Conservation (phyloP, 2,329 filamentous ascomycete species). For the Calonectria honghensis region DNA sequence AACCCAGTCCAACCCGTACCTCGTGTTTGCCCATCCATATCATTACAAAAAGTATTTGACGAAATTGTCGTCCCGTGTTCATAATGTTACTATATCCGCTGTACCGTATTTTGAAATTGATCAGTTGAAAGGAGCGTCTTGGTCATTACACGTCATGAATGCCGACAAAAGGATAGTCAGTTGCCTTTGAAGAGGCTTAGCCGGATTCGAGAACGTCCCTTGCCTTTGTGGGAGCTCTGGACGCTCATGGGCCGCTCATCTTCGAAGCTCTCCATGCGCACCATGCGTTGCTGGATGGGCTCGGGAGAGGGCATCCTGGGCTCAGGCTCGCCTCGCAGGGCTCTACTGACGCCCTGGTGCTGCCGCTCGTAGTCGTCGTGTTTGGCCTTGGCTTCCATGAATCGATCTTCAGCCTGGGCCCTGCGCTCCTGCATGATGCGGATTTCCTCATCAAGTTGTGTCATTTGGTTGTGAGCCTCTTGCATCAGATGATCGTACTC, state of each 20-base stretch:
- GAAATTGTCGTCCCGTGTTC: conserved; percentile 15
- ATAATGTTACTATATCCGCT: conserved; percentile 28
- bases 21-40: conserved; percentile 5
- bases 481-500: conserved; percentile 66
- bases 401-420: conserved; percentile 38
- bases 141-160: conserved; percentile 38
- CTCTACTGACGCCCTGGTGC: conserved; percentile 36
- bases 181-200: conserved; percentile 41
- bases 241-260: conserved; percentile 37
- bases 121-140: conserved; percentile 13
- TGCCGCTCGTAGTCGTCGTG: conserved; percentile 42
- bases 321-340: conserved; percentile 36
- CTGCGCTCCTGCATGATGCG: conserved; percentile 51
- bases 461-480: conserved; percentile 64
- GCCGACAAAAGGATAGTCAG: conserved; percentile 31
- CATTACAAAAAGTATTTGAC: conserved; percentile 22
- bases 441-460: conserved; percentile 66
- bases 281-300: conserved; percentile 35
- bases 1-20: neutral
- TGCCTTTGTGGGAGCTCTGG: conserved; percentile 39
- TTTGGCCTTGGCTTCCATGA: conserved; percentile 38
- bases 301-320: conserved; percentile 33
- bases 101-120: conserved; percentile 19
- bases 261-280: conserved; percentile 39
- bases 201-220: conserved; percentile 33